Evolutionary conservation across 139 green algal species (phyloP).

Genomic region (Astrephomene gubernaculifera): DNA sequence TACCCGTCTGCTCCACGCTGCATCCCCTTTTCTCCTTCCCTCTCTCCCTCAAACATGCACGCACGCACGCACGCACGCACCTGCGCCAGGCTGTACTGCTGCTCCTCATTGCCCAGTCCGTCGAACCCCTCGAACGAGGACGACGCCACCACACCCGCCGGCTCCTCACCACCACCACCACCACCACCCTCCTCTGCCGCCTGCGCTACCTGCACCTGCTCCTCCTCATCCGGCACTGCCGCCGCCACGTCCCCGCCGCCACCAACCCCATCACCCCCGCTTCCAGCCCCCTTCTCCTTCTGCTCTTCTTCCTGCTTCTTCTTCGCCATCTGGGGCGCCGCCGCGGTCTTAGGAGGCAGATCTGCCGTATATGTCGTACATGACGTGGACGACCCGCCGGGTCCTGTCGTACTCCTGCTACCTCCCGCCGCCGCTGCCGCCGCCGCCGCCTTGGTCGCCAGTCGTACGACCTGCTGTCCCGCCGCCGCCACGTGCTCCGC

Average conservation of each 20-base stretch:
- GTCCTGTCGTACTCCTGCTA: no score
- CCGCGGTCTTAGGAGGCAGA: neutral
- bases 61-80: no score
- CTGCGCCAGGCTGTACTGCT: constrained; percentile 13
- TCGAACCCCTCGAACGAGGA: constrained; percentile 29
- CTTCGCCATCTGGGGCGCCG: neutral
- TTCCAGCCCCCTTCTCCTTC: neutral
- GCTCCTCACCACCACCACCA: neutral
- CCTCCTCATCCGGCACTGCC: neutral
- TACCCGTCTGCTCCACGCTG: no score
- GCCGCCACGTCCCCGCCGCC: neutral
- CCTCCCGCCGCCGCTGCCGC: neutral
- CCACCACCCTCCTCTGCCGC: no score
- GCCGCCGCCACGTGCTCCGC: constrained; percentile 21
- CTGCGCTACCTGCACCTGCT: no score
- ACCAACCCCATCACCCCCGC: neutral
- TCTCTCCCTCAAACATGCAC: no score
- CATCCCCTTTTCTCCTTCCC: no score
- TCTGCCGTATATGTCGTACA: no score
- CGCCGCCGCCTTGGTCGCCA: neutral
- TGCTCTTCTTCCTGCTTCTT: neutral
- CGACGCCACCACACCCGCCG: neutral
- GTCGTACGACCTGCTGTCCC: constrained; percentile 18
- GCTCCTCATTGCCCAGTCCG: constrained; percentile 10
- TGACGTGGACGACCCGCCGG: constrained; percentile 10